Evolutionary conservation across 352 stramenopile species (phyloP).

Genomic region (Blastocystis sp.): DNA sequence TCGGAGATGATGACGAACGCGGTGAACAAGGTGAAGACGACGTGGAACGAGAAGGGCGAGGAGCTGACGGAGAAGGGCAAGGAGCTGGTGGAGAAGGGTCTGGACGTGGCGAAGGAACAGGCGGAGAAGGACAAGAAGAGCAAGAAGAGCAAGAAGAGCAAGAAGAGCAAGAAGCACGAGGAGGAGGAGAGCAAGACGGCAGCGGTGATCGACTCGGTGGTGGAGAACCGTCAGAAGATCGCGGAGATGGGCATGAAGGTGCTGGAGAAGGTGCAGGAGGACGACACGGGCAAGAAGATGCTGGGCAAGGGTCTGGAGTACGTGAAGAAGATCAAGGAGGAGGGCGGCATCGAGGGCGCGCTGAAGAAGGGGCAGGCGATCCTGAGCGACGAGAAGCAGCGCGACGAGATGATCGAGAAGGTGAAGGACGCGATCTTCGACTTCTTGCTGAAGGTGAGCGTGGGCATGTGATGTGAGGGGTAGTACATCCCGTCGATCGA

Average conservation of each 20-base stretch:
- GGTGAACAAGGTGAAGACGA: conserved; percentile 64
- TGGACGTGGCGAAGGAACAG: neutral
- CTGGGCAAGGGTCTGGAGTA: conserved; percentile 50
- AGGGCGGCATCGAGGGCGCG: conserved; percentile 53
- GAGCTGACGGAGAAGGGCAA: neutral
- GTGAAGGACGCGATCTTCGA: conserved; percentile 60
- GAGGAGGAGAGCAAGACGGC: conserved; percentile 12
- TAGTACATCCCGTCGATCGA: conserved; percentile 87
- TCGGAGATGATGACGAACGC: conserved; percentile 53
- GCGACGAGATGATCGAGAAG: conserved; percentile 67
- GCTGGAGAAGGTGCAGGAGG: conserved; percentile 64
- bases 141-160: neutral
- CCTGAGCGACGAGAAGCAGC: conserved; percentile 54
- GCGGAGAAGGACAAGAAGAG: no score
- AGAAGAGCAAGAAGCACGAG: conserved; percentile 59
- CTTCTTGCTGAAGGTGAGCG: conserved; percentile 81
- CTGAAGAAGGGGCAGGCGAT: conserved; percentile 59
- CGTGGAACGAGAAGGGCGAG: conserved; percentile 54
- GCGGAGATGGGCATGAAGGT: conserved; percentile 65
- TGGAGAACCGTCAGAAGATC: conserved; percentile 58
- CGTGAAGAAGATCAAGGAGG: neutral
- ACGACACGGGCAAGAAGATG: conserved; percentile 67
- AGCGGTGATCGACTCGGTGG: conserved; percentile 41
- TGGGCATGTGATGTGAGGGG: neutral
- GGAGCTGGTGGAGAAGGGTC: conserved; percentile 57